A percentile compares a stretch with the other conserved stretches of the same genome.
Conservation (phyloP, 2,329 filamentous ascomycete genomes). For the Fusarium avenaceum region DNA sequence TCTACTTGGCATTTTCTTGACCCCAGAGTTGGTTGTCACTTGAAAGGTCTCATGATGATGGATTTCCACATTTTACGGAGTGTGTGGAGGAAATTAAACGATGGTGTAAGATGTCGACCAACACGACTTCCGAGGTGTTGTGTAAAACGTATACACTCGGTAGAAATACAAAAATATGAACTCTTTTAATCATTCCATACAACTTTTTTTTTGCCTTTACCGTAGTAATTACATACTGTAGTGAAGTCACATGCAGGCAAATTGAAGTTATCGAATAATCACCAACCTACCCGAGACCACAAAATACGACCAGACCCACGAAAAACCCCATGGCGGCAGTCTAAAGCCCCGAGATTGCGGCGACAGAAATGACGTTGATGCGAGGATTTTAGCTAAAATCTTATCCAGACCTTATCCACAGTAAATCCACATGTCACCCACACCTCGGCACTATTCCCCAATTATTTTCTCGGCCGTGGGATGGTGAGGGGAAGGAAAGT, state of each 20-base stretch:
- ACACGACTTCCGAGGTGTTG: no score
- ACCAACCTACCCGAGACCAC: constrained; percentile 21
- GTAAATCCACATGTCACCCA: background rate
- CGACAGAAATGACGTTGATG: constrained; percentile 20
- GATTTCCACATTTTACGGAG: background rate
- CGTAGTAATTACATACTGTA: background rate
- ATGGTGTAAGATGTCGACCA: no score
- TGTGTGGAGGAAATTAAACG: background rate
- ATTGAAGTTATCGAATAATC: background rate
- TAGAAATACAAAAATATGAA: no score
- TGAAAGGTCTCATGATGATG: background rate
- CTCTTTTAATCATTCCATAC: no score
- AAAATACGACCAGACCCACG: constrained; percentile 9
- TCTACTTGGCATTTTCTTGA: background rate
- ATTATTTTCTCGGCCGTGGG: constrained; percentile 28
- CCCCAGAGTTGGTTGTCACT: background rate
- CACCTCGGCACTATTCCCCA: constrained; percentile 35
- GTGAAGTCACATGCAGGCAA: background rate
- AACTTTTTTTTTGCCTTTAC: background rate
- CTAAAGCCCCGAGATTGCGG: constrained; percentile 8
- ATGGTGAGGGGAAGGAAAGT: constrained; percentile 17
- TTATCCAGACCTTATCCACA: constrained; percentile 20
- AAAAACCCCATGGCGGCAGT: background rate
- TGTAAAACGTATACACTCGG: no score
- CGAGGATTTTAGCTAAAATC: constrained; percentile 19